Evolutionary conservation across 441 rosid species (phyloP).

Genomic region (Flueggea neowawraea): DNA sequence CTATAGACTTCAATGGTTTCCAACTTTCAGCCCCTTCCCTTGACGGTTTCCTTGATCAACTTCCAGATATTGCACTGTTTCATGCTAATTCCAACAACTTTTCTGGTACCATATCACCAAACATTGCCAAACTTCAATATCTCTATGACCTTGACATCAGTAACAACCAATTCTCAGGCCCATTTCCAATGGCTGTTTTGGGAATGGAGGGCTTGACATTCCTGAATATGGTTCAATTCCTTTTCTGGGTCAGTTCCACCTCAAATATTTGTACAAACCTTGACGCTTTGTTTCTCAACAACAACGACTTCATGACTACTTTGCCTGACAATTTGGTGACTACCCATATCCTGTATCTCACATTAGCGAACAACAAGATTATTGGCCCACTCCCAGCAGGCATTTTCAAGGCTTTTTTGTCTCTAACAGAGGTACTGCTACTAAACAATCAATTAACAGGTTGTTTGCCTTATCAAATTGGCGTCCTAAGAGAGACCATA

Average conservation of each 20-base stretch:
- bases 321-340: constrained; percentile 48
- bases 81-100: constrained; percentile 90
- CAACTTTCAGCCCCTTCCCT: constrained; percentile 65
- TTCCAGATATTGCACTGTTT: constrained; percentile 72
- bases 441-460: constrained; percentile 68
- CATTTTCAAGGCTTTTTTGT: constrained; percentile 54
- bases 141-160: constrained; percentile 87
- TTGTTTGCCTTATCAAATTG: constrained; percentile 72
- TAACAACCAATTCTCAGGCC: constrained; percentile 75
- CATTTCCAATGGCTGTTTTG: constrained; percentile 65
- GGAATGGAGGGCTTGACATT: constrained; percentile 53
- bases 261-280: constrained; percentile 62
- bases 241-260: constrained; percentile 75
- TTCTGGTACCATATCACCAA: constrained; percentile 50
- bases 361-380: constrained; percentile 77
- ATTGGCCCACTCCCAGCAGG: constrained; percentile 61
- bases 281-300: constrained; percentile 68
- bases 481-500: constrained; percentile 47
- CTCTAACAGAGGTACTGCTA: constrained; percentile 57
- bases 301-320: constrained; percentile 49
- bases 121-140: constrained; percentile 55
- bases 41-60: constrained; percentile 70
- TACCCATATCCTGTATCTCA: constrained; percentile 52
- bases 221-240: constrained; percentile 69
- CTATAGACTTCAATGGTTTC: constrained; percentile 87